A percentile compares a stretch with the other conserved stretches of the same genome.
These are phyloP conservation scores for Urtica urens DNA, from an alignment of 306 rosid genomes.

Conservation along the genomic window DNA sequence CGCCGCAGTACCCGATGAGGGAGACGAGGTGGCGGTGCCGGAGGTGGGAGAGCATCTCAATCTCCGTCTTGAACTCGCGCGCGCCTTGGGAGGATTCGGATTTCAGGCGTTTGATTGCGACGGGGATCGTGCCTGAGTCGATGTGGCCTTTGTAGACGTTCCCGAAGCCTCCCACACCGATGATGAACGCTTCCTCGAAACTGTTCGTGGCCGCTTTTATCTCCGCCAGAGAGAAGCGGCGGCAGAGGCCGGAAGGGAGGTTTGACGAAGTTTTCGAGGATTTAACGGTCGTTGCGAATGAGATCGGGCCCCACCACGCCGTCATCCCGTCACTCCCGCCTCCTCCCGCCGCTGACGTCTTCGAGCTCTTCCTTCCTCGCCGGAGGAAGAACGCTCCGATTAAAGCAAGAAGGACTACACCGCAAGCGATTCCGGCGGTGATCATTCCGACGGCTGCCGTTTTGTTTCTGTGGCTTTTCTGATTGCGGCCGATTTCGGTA, in stretches of 20 bases:
- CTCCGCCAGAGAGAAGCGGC: neutral
- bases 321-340: too few relatives aligned
- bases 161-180: neutral
- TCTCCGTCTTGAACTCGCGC: conserved; percentile 33
- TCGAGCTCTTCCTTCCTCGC: neutral
- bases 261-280: too few relatives aligned
- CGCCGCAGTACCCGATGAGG: conserved; percentile 30
- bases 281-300: conserved; percentile 1
- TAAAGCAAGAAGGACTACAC: neutral
- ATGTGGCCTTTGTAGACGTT: neutral
- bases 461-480: too few relatives aligned
- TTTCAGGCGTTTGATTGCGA: conserved; percentile 20
- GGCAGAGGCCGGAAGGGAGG: neutral
- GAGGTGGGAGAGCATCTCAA: conserved; percentile 35
- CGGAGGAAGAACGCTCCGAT: neutral
- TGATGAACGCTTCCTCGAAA: neutral
- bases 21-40: conserved; percentile 26
- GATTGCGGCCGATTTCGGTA: neutral
- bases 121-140: neutral
- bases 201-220: neutral
- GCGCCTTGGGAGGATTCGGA: conserved; percentile 26
- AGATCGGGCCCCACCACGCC: conserved; percentile 1
- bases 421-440: conserved; percentile 1
- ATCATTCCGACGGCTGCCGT: neutral
- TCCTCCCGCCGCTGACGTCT: too few relatives aligned